Conservation (phyloP, 345 rosid species). For the Eucalyptus urophylla region DNA sequence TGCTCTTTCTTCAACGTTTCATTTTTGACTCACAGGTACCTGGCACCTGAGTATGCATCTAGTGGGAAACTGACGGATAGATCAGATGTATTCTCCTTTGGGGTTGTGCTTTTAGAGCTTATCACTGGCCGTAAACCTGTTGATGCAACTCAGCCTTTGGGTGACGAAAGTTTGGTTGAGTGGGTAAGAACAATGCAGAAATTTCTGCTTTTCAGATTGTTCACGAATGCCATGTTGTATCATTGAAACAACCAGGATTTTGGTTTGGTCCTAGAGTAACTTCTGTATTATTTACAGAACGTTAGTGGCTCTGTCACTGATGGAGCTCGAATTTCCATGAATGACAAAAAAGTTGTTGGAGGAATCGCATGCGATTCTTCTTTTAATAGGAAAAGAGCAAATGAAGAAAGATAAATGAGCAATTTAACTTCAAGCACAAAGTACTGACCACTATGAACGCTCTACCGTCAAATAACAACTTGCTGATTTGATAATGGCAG, state of each 20-base stretch:
- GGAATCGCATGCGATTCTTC: background rate
- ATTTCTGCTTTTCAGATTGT: background rate
- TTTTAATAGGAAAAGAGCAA: background rate
- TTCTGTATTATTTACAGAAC: background rate
- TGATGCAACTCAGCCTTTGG: constrained; percentile 70
- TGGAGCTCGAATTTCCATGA: background rate
- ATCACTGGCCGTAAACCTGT: constrained; percentile 92
- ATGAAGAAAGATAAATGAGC: background rate
- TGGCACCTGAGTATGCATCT: constrained; percentile 96
- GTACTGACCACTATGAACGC: background rate
- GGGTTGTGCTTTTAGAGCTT: constrained; percentile 93
- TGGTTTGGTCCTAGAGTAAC: background rate
- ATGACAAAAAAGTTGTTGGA: background rate
- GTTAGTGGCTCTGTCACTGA: background rate
- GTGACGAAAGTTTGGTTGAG: constrained; percentile 98
- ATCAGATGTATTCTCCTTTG: constrained; percentile 94
- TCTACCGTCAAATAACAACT: background rate
- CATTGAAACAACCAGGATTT: background rate
- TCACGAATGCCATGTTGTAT: background rate
- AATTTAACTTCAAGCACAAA: background rate
- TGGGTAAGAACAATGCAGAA: constrained; percentile 43
- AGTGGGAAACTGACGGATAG: constrained; percentile 94
- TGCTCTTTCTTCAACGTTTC: background rate
- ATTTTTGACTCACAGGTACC: constrained; percentile 39
- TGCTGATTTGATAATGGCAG: constrained; percentile 14